Percentiles rank a stretch among this genome's conserved stretches.
Conservation (phyloP, 1,139 yeast species). For the Blastobotrys illinoisensis region DNA sequence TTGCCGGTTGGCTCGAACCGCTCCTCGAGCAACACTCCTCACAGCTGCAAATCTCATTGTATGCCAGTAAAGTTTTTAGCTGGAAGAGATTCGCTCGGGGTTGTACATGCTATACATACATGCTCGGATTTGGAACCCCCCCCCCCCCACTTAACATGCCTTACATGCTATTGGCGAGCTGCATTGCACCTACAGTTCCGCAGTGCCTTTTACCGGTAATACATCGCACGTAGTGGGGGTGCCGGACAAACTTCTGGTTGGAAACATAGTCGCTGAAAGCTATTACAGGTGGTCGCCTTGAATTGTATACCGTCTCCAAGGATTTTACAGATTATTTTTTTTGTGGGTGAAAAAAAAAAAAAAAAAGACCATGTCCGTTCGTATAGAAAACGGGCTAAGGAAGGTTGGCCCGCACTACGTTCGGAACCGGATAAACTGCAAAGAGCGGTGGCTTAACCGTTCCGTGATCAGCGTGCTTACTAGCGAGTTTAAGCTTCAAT, state of each 20-base stretch:
- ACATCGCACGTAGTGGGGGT: neutral
- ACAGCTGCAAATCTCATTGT: neutral
- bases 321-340: too few species aligned
- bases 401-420: conserved; percentile 76
- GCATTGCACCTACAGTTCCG: neutral
- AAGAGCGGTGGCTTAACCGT: conserved; percentile 81
- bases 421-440: conserved; percentile 83
- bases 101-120: too few species aligned
- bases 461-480: conserved; percentile 73
- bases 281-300: too few species aligned
- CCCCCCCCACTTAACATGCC: neutral
- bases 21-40: neutral
- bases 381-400: conserved; percentile 39
- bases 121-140: neutral
- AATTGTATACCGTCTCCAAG: too few species aligned
- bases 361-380: too few species aligned
- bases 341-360: too few species aligned
- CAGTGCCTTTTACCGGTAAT: neutral
- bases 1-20: neutral
- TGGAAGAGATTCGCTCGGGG: too few species aligned
- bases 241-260: too few species aligned
- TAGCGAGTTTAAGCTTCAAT: conserved; percentile 75
- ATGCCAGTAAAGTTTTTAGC: too few species aligned
- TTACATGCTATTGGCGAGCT: neutral
- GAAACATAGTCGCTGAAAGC: too few species aligned